Conservation (phyloP, 2,329 filamentous ascomycete genomes). For the Clonostachys rosea region DNA sequence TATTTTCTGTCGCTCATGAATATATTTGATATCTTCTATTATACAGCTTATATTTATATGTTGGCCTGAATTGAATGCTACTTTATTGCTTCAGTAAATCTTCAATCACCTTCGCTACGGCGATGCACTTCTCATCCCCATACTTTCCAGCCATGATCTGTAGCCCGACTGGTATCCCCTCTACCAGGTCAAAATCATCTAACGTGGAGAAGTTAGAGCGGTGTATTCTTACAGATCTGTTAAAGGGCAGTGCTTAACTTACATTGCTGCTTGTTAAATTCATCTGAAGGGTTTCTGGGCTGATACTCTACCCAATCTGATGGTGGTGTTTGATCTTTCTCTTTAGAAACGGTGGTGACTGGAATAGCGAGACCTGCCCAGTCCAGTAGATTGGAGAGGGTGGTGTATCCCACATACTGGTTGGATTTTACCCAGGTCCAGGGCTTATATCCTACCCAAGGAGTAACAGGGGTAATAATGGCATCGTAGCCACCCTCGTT, state of each 20-base stretch:
- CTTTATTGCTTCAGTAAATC: not conserved
- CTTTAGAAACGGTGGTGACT: conserved; percentile 19
- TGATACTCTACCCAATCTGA: conserved; percentile 15
- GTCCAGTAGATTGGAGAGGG: conserved; percentile 20
- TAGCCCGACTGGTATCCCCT: conserved; percentile 36
- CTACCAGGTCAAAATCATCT: too few relatives aligned
- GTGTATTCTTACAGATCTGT: too few relatives aligned
- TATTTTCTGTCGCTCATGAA: too few relatives aligned
- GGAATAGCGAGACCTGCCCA: conserved; percentile 17
- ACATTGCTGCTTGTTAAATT: conserved; percentile 6
- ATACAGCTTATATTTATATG: too few relatives aligned
- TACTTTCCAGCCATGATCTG: conserved; percentile 46
- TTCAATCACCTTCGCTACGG: conserved; percentile 28
- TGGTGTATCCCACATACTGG: conserved; percentile 38
- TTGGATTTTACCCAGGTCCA: conserved; percentile 6
- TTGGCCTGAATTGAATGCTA: too few relatives aligned
- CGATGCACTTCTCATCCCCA: conserved; percentile 51
- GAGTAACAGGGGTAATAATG: too few relatives aligned
- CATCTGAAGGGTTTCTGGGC: conserved; percentile 5
- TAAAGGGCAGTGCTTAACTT: too few relatives aligned
- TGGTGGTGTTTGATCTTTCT: too few relatives aligned
- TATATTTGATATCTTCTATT: too few relatives aligned
- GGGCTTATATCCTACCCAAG: too few relatives aligned
- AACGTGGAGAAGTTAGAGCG: too few relatives aligned
- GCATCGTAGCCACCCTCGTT: too few relatives aligned